Evolutionary conservation across 192 early-diverging fungal species (phyloP), one percentile per base, ranked within the genome.

Genomic region (Backusella circina): DNA sequence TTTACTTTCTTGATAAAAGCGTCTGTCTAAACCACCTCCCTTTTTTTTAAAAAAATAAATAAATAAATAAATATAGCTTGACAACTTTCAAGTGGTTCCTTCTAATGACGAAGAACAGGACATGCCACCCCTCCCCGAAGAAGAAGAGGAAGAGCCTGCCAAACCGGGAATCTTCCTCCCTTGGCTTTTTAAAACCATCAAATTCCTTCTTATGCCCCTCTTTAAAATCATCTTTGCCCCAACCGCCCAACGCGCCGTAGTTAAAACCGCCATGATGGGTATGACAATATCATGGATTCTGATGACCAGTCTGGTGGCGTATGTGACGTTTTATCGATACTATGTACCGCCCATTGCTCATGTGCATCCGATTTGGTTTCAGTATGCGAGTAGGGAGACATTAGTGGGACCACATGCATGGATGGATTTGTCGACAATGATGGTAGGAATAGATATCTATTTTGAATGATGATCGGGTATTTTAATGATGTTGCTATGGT

Each of bases 291-390:
- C 70, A 1, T 72, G 71, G 44, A 78, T 78, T 12, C 12, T 78
- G 10, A 35, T 65, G 26, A 72, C 72, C 6, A 72, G 71, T 32
- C 28, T 66, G 2, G 41, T 35, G 26, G 71, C 66, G 0, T 78
- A 78, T 72, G 39, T 73, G 4, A 10, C 67, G 9, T 78, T 78
- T 26, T 78, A 78, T 28, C 50, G 57, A 23, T 23, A 65, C 2
- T 71, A 78, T 54, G 65, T 78, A 0, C 76, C 76, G 12, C 71
- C 72, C 23, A 69, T 72, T 44, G 66, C 66, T 13, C 76, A 78
- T 37, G n/a, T 68, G 23, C 41, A 70, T 35, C 76, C 76, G 13
- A 54, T 78, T 33, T 78, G 72, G 50, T 71, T 78, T 28, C 71
- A 77, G 23, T 77, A 71, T 61, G 51, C 61, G 7, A 66, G 41